Conservation (phyloP, 306 rosid species). For the Luffa aegyptiaca region DNA sequence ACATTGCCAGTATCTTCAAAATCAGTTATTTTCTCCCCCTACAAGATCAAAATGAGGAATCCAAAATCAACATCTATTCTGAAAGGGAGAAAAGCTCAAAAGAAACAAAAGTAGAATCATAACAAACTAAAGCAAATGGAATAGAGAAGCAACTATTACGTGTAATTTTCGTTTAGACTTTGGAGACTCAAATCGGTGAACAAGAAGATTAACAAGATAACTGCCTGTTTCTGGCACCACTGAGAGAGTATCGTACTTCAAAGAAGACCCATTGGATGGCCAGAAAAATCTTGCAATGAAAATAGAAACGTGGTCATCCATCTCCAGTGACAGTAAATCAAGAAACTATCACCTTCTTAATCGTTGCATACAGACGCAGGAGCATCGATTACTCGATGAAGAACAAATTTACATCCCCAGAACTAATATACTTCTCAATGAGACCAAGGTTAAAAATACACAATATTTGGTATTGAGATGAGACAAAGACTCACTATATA, state of each 20-base stretch:
- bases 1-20: constrained; percentile 1
- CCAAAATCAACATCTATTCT: neutral
- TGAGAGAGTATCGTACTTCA: neutral
- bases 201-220: constrained; percentile 7
- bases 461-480: neutral
- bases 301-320: neutral
- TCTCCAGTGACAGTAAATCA: constrained; percentile 3
- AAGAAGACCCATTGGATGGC: neutral
- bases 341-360: neutral
- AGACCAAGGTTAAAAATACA: constrained; percentile 4
- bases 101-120: neutral
- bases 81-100: neutral
- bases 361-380: neutral
- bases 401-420: neutral
- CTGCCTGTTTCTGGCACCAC: neutral
- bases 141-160: neutral
- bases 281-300: constrained; percentile 6
- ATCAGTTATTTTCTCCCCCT: constrained; percentile 1
- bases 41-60: neutral
- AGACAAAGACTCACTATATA: neutral
- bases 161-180: neutral
- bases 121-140: neutral
- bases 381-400: neutral
- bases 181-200: neutral
- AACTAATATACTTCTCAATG: neutral